Evolutionary conservation across 129 eudicot species (phyloP), one percentile per base, ranked within the genome.

Genomic region (Artemisia argyi): DNA sequence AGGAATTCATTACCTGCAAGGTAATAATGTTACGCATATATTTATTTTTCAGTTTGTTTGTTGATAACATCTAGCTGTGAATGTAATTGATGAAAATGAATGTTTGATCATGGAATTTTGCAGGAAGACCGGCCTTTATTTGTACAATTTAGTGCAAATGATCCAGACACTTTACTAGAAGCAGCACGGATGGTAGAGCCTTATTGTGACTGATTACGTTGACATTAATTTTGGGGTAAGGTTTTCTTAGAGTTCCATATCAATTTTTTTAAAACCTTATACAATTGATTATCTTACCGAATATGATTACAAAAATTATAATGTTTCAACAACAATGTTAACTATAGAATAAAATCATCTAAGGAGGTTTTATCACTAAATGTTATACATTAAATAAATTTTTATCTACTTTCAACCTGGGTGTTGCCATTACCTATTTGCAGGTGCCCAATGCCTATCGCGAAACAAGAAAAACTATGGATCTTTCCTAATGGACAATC

Each of bases 401-500:
- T 53, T 16, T 2, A n/a, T 15, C 24, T 54, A 54, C 20, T 54
- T 17, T 15, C 3, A 1, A 54, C 65, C 28, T 59, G 32, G 24
- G 24, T 59, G n/a, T n/a, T n/a, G n/a, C n/a, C 8, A 6, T n/a
- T n/a, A 24, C 65, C 35, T 17, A 4, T 54, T 35, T 57, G 67
- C 57, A 58, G 76, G 26, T 71, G 76, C 47, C 76, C 76, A 14
- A 50, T 17, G 12, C 67, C 49, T 71, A 35, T 57, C 15, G 76
- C 67, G 2, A 42, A 59, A 71, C 66, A 51, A 42, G 76, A 50
- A 58, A 58, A 58, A 71, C 11, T 71, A 57, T 3, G 67, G 67
- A 58, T 50, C 76, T 20, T 71, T 71, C 6, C 19, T 71, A 14
- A 92, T 92, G 96, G 91, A 92, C n/a, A 87, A 94, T 70, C 88